Percentiles rank a stretch among this genome's conserved stretches.
phyloP scores from a whole-genome alignment of 768 basidiomycete genomes.

The Collybiopsis luxurians region DNA sequence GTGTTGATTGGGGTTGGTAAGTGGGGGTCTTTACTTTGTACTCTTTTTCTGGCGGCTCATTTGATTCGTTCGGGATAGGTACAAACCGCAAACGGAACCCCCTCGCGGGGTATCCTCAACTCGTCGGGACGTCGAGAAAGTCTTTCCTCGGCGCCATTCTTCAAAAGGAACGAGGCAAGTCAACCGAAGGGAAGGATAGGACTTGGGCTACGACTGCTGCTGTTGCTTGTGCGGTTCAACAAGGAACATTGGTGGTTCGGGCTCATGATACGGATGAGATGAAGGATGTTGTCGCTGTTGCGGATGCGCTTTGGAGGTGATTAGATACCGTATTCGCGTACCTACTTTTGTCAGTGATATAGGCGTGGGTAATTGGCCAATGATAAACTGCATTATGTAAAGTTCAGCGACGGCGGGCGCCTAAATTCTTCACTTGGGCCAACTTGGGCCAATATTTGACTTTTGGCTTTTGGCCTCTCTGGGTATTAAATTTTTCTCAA shows the following conservation, averaged over 20 bases:
- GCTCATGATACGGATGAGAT: constrained; percentile 81
- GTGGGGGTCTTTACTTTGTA: constrained; percentile 7
- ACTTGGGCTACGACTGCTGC: constrained; percentile 78
- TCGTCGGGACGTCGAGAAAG: constrained; percentile 84
- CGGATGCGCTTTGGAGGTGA: constrained; percentile 54
- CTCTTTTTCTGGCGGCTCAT: not conserved
- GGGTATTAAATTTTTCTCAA: too few relatives aligned
- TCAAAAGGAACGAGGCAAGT: constrained; percentile 45
- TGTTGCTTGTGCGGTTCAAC: constrained; percentile 71
- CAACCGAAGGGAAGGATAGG: constrained; percentile 64
- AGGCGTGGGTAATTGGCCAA: too few relatives aligned
- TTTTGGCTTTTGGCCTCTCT: too few relatives aligned
- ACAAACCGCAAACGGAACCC: constrained; percentile 35
- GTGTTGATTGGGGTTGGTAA: constrained; percentile 26
- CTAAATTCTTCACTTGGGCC: too few relatives aligned
- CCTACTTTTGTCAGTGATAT: too few relatives aligned
- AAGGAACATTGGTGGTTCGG: constrained; percentile 68
- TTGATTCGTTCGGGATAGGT: constrained; percentile 5
- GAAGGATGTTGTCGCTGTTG: constrained; percentile 68
- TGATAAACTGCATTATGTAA: too few relatives aligned
- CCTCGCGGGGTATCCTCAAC: constrained; percentile 55
- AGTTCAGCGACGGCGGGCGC: too few relatives aligned
- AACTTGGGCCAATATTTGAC: too few relatives aligned
- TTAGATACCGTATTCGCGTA: not conserved
- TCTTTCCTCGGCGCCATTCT: constrained; percentile 77